Evolutionary conservation across 192 early-diverging fungal species (phyloP).

Genomic region (Diversispora epigaea): DNA sequence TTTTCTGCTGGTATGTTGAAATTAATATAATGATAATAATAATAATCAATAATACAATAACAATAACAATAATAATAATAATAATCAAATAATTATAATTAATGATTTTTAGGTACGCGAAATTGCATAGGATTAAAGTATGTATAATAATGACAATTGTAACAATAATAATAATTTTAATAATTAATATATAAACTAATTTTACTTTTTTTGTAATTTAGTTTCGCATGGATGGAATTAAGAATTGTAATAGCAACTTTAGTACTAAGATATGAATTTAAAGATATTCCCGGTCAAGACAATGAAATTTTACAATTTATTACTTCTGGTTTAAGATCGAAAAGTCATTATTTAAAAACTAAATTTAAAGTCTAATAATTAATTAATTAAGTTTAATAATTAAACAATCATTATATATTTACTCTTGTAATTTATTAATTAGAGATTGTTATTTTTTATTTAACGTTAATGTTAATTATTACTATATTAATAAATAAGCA

Average conservation of each 20-base stretch:
- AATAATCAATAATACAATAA: no score
- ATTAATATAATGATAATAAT: not conserved
- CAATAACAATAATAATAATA: no score
- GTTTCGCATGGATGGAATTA: slow-evolving; percentile 17
- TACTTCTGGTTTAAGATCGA: slow-evolving; percentile 3
- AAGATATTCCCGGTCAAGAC: slow-evolving; percentile 13
- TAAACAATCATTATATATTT: no score
- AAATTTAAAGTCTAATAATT: no score
- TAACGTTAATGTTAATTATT: no score
- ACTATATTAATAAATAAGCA: no score
- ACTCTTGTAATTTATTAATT: no score
- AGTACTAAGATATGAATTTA: not conserved
- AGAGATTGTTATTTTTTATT: no score
- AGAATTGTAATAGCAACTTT: not conserved
- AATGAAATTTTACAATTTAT: not conserved
- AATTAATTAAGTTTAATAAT: no score
- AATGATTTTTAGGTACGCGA: not conserved
- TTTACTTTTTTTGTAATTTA: not conserved
- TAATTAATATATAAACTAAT: not conserved
- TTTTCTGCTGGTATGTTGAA: slow-evolving; percentile 7
- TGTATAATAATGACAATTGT: no score
- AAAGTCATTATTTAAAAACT: not conserved
- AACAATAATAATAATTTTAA: not conserved
- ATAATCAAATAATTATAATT: not conserved
- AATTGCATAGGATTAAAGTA: slow-evolving; percentile 18